phyloP scores from a whole-genome alignment of 495 filamentous ascomycete species.

The Aspergillus homomorphus region DNA sequence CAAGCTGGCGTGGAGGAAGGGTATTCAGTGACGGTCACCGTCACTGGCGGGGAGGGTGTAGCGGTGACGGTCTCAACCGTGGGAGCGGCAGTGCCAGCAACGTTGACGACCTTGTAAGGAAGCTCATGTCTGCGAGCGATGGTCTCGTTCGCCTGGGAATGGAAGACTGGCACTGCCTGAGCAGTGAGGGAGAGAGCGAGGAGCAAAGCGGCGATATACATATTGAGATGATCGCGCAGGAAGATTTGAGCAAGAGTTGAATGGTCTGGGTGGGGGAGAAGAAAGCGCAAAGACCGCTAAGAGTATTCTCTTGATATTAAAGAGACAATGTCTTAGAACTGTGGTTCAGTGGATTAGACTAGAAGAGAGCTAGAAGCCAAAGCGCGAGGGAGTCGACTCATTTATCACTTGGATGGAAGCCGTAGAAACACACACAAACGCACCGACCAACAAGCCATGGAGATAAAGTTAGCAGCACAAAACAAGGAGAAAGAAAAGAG shows the following conservation, averaged over 20 bases:
- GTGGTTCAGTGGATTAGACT: neutral
- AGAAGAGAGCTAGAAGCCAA: neutral
- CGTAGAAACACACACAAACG: neutral
- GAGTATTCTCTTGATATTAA: neutral
- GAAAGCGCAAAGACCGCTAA: neutral
- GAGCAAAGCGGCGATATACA: conserved; percentile 36
- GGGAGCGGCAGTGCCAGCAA: conserved; percentile 33
- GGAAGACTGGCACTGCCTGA: conserved; percentile 35
- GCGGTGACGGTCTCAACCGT: conserved; percentile 33
- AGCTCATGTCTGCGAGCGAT: conserved; percentile 30
- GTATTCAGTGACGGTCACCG: conserved; percentile 32
- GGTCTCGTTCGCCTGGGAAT: conserved; percentile 22
- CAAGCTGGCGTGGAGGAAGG: conserved; percentile 21
- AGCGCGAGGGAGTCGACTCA: conserved; percentile 1
- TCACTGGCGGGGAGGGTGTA: conserved; percentile 30
- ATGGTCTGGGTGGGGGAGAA: neutral
- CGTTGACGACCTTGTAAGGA: conserved; percentile 49
- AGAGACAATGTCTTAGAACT: neutral
- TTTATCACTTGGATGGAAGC: neutral
- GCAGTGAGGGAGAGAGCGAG: conserved; percentile 32
- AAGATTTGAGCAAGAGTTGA: neutral
- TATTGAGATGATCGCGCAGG: conserved; percentile 10
- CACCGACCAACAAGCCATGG: neutral
- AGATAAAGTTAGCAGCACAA: neutral
- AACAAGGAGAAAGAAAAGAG: neutral